phyloP scores from a whole-genome alignment of 1,139 yeast genomes.

The Eremothecium coryli region DNA sequence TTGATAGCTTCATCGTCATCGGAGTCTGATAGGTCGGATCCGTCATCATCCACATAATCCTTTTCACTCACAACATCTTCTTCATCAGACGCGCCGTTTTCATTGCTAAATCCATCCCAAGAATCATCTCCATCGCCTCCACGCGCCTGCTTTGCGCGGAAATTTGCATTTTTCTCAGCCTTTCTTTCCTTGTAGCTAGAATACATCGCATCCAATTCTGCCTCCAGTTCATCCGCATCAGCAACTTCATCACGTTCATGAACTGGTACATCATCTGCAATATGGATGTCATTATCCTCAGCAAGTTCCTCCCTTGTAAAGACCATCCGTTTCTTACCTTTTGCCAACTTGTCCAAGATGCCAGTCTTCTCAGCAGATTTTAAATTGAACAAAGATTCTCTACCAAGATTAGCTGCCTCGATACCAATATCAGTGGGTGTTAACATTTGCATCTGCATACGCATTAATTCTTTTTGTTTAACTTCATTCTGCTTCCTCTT shows the following conservation, averaged over 20 bases:
- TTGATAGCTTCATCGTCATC: conserved; percentile 73
- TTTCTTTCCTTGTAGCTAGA: conserved; percentile 59
- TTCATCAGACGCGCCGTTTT: conserved; percentile 36
- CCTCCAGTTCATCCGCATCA: conserved; percentile 63
- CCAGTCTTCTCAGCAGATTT: conserved; percentile 83
- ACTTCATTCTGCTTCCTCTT: conserved; percentile 72
- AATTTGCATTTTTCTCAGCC: conserved; percentile 72
- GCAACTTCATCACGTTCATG: conserved; percentile 35
- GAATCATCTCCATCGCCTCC: conserved; percentile 72
- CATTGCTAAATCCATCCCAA: conserved; percentile 74
- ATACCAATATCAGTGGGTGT: conserved; percentile 90
- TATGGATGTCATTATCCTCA: conserved; percentile 45
- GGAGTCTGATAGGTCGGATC: conserved; percentile 36
- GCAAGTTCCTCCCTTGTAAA: conserved; percentile 48
- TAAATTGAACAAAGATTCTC: conserved; percentile 74
- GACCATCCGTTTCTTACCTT: conserved; percentile 76
- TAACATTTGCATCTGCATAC: conserved; percentile 95
- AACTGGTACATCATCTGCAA: conserved; percentile 36
- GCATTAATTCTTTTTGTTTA: conserved; percentile 77
- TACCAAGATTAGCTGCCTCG: conserved; percentile 79
- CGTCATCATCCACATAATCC: conserved; percentile 35
- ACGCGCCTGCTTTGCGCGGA: conserved; percentile 70
- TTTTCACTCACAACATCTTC: conserved; percentile 32
- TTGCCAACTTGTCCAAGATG: conserved; percentile 57
- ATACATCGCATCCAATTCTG: conserved; percentile 77